Conservation (phyloP, 2,329 filamentous ascomycete species). For the Ophioceras dolichostomum region DNA sequence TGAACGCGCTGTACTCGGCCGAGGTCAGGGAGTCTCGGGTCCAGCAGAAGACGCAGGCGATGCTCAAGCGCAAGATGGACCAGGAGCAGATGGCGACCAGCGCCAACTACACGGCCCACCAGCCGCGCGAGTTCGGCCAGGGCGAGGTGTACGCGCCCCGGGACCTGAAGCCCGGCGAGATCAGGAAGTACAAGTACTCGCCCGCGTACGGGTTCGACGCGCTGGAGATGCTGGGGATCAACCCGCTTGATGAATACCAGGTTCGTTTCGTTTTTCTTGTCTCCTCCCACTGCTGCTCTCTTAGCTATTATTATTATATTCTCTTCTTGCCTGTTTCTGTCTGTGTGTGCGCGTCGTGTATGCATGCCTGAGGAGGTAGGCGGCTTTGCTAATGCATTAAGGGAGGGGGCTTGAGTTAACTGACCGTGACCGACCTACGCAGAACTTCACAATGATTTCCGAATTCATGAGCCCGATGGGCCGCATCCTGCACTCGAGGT, state of each 20-base stretch:
- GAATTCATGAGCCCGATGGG: conserved; percentile 81
- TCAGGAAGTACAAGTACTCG: conserved; percentile 63
- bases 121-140: conserved; percentile 56
- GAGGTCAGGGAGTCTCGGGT: conserved; percentile 4
- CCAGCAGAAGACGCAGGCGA: conserved; percentile 11
- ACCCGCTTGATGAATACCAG: conserved; percentile 79
- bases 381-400: too few species aligned
- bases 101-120: conserved; percentile 47
- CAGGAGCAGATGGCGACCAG: conserved; percentile 25
- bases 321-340: not conserved
- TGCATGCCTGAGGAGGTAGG: not conserved
- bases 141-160: conserved; percentile 89
- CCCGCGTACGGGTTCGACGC: conserved; percentile 50
- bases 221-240: conserved; percentile 67
- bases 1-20: conserved; percentile 6
- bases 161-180: conserved; percentile 68
- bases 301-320: too few species aligned
- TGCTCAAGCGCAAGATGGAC: conserved; percentile 23
- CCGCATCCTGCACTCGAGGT: conserved; percentile 63
- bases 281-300: too few species aligned
- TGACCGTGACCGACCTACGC: too few species aligned
- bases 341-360: not conserved
- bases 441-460: conserved; percentile 90
- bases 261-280: conserved; percentile 27
- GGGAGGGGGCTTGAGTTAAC: conserved; percentile 6